These are phyloP conservation scores for Phyllostachys edulis DNA, from an alignment of 176 grass and related monocot genomes.

Conservation along the genomic window DNA sequence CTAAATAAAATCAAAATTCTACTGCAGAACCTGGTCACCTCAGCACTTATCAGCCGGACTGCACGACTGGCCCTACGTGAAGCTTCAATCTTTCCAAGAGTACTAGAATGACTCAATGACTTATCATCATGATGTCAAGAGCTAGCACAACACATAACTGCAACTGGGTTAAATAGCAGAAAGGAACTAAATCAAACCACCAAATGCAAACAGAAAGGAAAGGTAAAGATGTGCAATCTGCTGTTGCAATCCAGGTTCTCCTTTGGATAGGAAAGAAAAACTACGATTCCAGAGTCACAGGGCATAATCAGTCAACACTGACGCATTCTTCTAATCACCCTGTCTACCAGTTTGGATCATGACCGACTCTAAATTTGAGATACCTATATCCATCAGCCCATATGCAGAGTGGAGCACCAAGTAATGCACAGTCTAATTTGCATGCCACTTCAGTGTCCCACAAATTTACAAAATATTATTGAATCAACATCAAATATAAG, in stretches of 20 bases:
- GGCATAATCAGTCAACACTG: background rate
- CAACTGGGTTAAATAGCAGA: background rate
- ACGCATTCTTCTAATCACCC: background rate
- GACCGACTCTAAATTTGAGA: background rate
- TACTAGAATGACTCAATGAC: background rate
- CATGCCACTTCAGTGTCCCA: background rate
- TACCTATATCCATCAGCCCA: slow-evolving; percentile 92
- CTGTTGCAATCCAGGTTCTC: slow-evolving; percentile 2
- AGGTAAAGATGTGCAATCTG: background rate
- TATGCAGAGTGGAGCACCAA: background rate
- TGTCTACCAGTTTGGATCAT: slow-evolving; percentile 15
- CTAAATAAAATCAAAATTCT: too few relatives aligned
- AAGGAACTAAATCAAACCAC: background rate
- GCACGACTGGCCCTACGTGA: background rate
- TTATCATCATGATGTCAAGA: background rate
- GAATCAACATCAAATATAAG: background rate
- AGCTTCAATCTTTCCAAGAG: background rate
- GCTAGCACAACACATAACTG: background rate
- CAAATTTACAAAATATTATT: background rate
- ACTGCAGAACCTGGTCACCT: background rate
- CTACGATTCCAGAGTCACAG: slow-evolving; percentile 8
- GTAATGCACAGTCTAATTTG: background rate
- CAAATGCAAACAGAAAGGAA: background rate
- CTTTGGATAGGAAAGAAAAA: background rate
- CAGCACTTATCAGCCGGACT: background rate